Base-by-base conservation (phyloP, 805 yeast species). In the Osmozyma mogii region DNA sequence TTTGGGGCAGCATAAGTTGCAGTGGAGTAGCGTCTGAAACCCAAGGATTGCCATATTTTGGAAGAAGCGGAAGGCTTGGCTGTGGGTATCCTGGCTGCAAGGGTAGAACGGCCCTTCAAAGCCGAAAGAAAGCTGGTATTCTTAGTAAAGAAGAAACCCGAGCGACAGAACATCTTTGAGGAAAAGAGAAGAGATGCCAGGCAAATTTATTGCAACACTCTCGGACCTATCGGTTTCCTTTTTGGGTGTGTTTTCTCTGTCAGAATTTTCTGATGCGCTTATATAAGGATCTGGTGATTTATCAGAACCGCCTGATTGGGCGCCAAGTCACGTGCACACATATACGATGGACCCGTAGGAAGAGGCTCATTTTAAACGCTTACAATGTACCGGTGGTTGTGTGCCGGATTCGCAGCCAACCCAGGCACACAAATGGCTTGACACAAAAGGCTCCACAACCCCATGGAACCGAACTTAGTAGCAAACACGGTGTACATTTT, bases 101-200 rank as follows among this genome's bases (percentile, higher is more conserved):
- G n/a, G n/a, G n/a, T n/a, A n/a, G n/a, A n/a, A n/a, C n/a, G n/a
- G n/a, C n/a, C n/a, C n/a, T n/a, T n/a, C n/a, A n/a, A n/a, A n/a
- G n/a, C n/a, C n/a, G n/a, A n/a, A n/a, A n/a, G n/a, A n/a, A n/a
- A n/a, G n/a, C 70, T 54, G 3, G 70, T 44, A 53, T 76, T 77
- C 46, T 61, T 65, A 37, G 75, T 61, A 51, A 77, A 76, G 59
- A 70, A 75, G 52, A 74, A 72, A 59, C 70, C 68, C 5, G 76
- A 58, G 45, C 65, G 66, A 26, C 74, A 66, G 28, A 75, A 51
- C 43, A 45, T 44, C 32, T 32, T 22, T 30, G 24, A 24, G 12
- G 12, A 22, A 12, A 13, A 15, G n/a, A 9, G 15, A 17, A 15
- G 12, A 9, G n/a, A n/a, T 2, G 24, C 24, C 24, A 11, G n/a